Percentiles rank a stretch among this genome's conserved stretches.
These are phyloP conservation scores for Talaromyces adpressus DNA, from an alignment of 495 filamentous ascomycete species.

Conservation along the genomic window DNA sequence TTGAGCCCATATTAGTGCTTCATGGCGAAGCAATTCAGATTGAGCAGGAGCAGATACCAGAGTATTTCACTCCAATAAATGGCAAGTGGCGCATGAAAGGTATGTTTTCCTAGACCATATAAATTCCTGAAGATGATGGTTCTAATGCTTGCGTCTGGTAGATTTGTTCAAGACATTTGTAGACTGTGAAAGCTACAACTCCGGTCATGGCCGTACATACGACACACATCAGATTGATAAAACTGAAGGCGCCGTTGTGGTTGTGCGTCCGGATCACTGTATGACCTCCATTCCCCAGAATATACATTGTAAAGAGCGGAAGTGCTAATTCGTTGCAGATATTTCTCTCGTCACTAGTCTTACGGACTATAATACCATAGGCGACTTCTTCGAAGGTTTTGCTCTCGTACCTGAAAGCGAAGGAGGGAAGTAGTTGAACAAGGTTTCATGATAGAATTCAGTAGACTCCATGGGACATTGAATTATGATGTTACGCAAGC, in stretches of 20 bases:
- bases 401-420: background rate
- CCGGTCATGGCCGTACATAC: slow-evolving; percentile 59
- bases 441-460: background rate
- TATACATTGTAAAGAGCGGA: background rate
- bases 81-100: slow-evolving; percentile 55
- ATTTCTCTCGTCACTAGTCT: slow-evolving; percentile 29
- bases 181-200: slow-evolving; percentile 61
- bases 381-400: slow-evolving; percentile 36
- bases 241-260: slow-evolving; percentile 44
- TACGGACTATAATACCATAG: slow-evolving; percentile 26
- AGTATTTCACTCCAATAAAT: slow-evolving; percentile 50
- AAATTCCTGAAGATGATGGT: too few relatives aligned
- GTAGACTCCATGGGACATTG: background rate
- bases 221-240: slow-evolving; percentile 51
- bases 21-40: slow-evolving; percentile 43
- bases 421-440: background rate
- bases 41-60: slow-evolving; percentile 53
- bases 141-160: slow-evolving; percentile 13
- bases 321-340: slow-evolving; percentile 15
- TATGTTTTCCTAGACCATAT: slow-evolving; percentile 16
- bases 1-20: slow-evolving; percentile 54
- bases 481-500: too few relatives aligned
- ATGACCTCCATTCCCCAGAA: slow-evolving; percentile 16
- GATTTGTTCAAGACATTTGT: slow-evolving; percentile 58
- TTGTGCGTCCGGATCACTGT: slow-evolving; percentile 67